Evolutionary conservation across 257 asterid genomes (phyloP).

Genomic region (Lycium barbarum): DNA sequence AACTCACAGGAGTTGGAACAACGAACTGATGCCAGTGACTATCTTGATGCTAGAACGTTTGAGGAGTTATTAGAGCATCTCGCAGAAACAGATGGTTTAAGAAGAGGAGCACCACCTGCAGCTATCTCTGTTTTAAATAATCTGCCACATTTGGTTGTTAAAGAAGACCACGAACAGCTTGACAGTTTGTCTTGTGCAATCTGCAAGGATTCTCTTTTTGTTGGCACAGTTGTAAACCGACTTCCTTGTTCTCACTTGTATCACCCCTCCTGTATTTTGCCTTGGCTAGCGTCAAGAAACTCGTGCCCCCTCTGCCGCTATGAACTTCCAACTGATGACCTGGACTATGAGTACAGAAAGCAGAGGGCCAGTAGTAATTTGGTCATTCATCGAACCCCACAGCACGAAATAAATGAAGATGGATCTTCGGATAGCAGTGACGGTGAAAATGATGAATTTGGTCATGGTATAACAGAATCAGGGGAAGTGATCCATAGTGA

Average conservation of each 20-base stretch:
- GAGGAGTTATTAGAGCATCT: slow-evolving; percentile 67
- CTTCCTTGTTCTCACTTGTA: slow-evolving; percentile 86
- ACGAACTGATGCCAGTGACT: slow-evolving; percentile 50
- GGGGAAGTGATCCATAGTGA: slow-evolving; percentile 39
- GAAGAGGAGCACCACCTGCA: slow-evolving; percentile 86
- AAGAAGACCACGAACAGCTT: slow-evolving; percentile 49
- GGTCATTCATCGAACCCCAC: slow-evolving; percentile 36
- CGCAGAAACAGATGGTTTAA: slow-evolving; percentile 59
- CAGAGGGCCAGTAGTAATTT: slow-evolving; percentile 38
- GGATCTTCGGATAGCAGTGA: slow-evolving; percentile 44
- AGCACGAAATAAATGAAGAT: slow-evolving; percentile 45
- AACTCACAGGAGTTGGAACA: slow-evolving; percentile 45
- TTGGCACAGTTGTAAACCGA: slow-evolving; percentile 68
- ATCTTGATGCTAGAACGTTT: slow-evolving; percentile 58
- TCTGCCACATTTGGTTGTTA: slow-evolving; percentile 55
- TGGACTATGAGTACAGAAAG: slow-evolving; percentile 71
- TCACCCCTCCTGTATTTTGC: slow-evolving; percentile 83
- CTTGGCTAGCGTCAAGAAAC: slow-evolving; percentile 83
- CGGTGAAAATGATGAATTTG: slow-evolving; percentile 39
- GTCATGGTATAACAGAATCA: slow-evolving; percentile 24
- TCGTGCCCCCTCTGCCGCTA: slow-evolving; percentile 94
- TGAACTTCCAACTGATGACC: slow-evolving; percentile 92
- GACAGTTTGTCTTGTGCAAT: slow-evolving; percentile 73
- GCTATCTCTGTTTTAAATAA: slow-evolving; percentile 62
- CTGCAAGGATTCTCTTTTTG: slow-evolving; percentile 79